Conservation (phyloP, 352 stramenopile species). For the Achlya hypogyna region DNA sequence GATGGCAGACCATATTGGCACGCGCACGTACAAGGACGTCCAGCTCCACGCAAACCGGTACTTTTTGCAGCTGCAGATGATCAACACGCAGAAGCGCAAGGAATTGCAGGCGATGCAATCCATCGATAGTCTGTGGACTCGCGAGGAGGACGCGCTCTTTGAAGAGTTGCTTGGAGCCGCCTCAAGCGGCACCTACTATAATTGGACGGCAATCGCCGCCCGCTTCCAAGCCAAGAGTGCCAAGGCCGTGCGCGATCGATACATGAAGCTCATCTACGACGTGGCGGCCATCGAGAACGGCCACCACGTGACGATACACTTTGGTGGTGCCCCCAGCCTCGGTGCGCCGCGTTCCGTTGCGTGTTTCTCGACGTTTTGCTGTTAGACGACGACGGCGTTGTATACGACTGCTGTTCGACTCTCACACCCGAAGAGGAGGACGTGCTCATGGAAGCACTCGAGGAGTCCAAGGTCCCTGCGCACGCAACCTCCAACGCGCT, state of each 20-base stretch:
- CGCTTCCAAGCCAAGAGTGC: slow-evolving; percentile 41
- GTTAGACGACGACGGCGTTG: neutral
- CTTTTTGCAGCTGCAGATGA: slow-evolving; percentile 41
- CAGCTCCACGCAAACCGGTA: slow-evolving; percentile 38
- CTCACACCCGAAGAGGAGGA: slow-evolving; percentile 44
- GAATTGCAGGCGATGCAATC: slow-evolving; percentile 47
- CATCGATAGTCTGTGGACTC: slow-evolving; percentile 49
- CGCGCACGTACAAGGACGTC: slow-evolving; percentile 28
- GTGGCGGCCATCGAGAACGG: slow-evolving; percentile 57
- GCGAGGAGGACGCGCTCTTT: slow-evolving; percentile 50
- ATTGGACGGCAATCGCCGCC: slow-evolving; percentile 51
- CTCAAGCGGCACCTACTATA: slow-evolving; percentile 34
- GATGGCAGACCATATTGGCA: slow-evolving; percentile 47
- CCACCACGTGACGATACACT: slow-evolving; percentile 51
- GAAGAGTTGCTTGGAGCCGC: slow-evolving; percentile 50
- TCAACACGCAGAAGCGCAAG: slow-evolving; percentile 30
- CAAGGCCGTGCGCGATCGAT: slow-evolving; percentile 49
- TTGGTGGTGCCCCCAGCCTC: slow-evolving; percentile 27
- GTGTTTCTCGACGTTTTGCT: neutral
- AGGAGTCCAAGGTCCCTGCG: slow-evolving; percentile 40
- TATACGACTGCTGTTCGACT: slow-evolving; percentile 46
- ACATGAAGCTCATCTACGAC: slow-evolving; percentile 69
- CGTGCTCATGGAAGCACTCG: slow-evolving; percentile 38
- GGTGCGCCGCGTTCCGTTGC: slow-evolving; percentile 17
- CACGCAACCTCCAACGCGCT: slow-evolving; percentile 37